Base-by-base conservation (phyloP, 257 asterid genomes). In the Nicotiana tabacum region DNA sequence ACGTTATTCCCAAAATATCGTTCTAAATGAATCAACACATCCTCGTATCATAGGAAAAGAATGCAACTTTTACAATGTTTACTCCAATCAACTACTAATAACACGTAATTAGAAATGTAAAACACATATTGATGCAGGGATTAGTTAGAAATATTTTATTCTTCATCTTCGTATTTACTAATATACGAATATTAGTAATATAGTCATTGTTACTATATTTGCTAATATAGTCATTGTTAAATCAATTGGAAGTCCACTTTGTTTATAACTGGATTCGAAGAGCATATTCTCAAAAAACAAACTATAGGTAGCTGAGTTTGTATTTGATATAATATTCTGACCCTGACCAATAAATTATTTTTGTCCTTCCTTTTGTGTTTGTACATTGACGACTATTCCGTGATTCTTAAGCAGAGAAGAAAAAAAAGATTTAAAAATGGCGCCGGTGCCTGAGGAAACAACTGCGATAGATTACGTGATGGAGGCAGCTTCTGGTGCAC, bases 401-500 rank as follows among this genome's bases (percentile, higher is more conserved):
- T 13, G 58, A 53, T 53, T 48, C 29, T 27, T 11, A 48, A 77
- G 32, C 82, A 32, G 48, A 35, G 3, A 4, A 17, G 30, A 27
- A n/a, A 9, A 17, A 39, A 43, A 43, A 43, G 3, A 9, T 43
- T 43, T 43, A 43, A 43, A 21, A 24, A 61, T 76, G 72, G 24
- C 61, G 61, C 79, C 61, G 85, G 91, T 92, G 95, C 85, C 88
- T 89, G 97, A 83, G 68, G 93, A 86, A 84, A 88, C 91, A 86
- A 87, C 88, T 86, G 90, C 94, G 82, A 91, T 93, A 13, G 98
- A 94, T 84, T 91, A 90, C 89, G 97, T 88, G 32, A 96, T 96
- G 99, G 99, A 94, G 87, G 98, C 95, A 82, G 94, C 98, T 16
- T 90, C 95, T 6, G 97, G 97, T 17, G 92, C 97, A 4, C 99